Evolutionary conservation across 1,284 basidiomycete species (phyloP).

Genomic region (Rhodofomes roseus): DNA sequence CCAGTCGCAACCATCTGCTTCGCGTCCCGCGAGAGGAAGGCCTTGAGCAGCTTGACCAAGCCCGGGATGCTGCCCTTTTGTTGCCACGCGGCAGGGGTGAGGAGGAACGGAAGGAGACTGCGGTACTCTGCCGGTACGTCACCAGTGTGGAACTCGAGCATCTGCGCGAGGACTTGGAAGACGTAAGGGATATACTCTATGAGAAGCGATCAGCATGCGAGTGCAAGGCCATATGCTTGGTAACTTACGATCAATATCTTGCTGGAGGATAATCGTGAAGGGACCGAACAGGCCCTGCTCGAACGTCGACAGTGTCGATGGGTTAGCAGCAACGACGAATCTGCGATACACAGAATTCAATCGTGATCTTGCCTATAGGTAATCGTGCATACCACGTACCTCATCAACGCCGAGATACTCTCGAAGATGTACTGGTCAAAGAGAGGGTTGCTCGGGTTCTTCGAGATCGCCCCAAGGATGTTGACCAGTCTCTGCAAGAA

Average conservation of each 20-base stretch:
- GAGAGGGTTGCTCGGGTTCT: constrained; percentile 95
- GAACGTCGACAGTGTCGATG: constrained; percentile 68
- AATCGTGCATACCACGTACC: constrained; percentile 43
- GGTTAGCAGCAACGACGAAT: constrained; percentile 75
- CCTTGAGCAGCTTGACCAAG: constrained; percentile 84
- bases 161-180: constrained; percentile 95
- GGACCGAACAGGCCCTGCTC: constrained; percentile 85
- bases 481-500: constrained; percentile 74
- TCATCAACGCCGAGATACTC: constrained; percentile 87
- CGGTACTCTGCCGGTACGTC: constrained; percentile 78
- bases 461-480: constrained; percentile 85
- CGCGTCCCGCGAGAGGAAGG: constrained; percentile 78
- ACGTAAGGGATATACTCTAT: constrained; percentile 96
- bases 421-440: constrained; percentile 99
- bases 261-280: constrained; percentile 85
- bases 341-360: constrained; percentile 33
- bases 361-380: not conserved
- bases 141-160: constrained; percentile 80
- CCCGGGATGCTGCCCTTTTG: constrained; percentile 96
- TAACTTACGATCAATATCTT: constrained; percentile 85
- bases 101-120: constrained; percentile 76
- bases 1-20: constrained; percentile 66
- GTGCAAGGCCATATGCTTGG: not conserved
- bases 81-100: constrained; percentile 89
- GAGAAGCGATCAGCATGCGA: not conserved